Evolutionary conservation across 1,284 basidiomycete species (phyloP), one percentile per base, ranked within the genome.

Genomic region (Trametes versicolor): DNA sequence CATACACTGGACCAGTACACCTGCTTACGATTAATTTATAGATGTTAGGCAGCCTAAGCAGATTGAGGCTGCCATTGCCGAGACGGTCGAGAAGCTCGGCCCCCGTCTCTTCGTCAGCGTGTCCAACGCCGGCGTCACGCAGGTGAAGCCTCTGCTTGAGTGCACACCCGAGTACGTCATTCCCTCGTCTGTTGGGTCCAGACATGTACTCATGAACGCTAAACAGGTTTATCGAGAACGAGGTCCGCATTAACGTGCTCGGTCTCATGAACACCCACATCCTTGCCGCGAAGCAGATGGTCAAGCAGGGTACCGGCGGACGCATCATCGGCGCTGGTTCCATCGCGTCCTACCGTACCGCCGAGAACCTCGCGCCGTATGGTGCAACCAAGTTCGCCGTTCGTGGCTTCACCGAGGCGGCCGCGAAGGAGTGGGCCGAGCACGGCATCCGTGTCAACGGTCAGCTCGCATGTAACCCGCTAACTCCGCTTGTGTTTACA

Each of bases 331-430:
- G 80, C 60, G 77, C 78, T 19, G 74, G 75, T 6, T 78, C 75
- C 4, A 72, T 77, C 54, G 73, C 75, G 5, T 75, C 74, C n/a
- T 76, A 77, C 68, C 75, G 76, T 37, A 76, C 75, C 19, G 73
- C 75, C 64, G 74, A 73, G 67, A 76, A 75, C 63, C 73, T 77
- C 19, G 74, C 70, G 1, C 76, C 78, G 10, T 81, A 79, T 66
- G 76, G 70, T 56, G 72, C 76, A 29, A 79, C 79, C 32, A 83
- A 83, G 71, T 82, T 82, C 66, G 83, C 80, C 7, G 79, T 82
- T 15, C 71, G 80, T 23, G 78, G 79, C 3, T 73, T 82, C 60
- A 81, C 80, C 0, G 80, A 80, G 60, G 73, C 73, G 21, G 74
- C 80, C 36, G 78, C 76, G n/a, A 77, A 76, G 63, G 76, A 77